phyloP scores from a whole-genome alignment of 495 filamentous ascomycete species.

The Penicillium mononematosum region DNA sequence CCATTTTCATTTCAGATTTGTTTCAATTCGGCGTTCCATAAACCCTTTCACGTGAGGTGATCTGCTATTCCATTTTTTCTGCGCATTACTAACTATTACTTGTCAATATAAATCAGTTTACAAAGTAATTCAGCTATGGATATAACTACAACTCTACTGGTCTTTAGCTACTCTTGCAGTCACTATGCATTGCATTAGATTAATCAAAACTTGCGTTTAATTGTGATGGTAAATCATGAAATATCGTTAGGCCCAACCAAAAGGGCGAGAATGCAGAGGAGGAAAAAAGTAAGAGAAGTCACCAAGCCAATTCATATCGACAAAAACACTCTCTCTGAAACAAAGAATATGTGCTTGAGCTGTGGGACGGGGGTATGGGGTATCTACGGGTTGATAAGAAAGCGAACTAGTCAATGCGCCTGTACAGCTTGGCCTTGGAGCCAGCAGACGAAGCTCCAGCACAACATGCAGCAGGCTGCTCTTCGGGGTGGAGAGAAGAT shows the following conservation, averaged over 20 bases:
- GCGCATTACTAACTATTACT: not conserved
- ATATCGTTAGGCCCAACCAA: not conserved
- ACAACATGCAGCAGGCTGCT: conserved; percentile 23
- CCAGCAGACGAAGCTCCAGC: conserved; percentile 22
- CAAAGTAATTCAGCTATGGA: not conserved
- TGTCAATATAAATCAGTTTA: not conserved
- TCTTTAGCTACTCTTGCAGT: not conserved
- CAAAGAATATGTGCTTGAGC: not conserved
- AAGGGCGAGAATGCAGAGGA: not conserved
- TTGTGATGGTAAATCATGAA: not conserved
- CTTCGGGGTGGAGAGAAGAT: conserved; percentile 37
- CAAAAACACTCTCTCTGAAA: not conserved
- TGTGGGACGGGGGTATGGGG: not conserved
- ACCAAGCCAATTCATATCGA: not conserved
- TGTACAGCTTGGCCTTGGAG: conserved; percentile 40
- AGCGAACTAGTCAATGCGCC: conserved; percentile 31
- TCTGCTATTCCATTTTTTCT: not conserved
- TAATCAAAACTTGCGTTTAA: not conserved
- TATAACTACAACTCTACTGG: not conserved
- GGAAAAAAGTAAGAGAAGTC: not conserved
- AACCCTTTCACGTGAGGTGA: not conserved
- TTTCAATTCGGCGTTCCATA: conserved; percentile 1
- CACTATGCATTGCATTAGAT: not conserved
- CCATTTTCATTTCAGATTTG: not conserved
- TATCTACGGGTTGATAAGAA: conserved; percentile 11